These are phyloP conservation scores for Diplosphaera chodatii DNA, from an alignment of 139 green algal species.

Conservation along the genomic window DNA sequence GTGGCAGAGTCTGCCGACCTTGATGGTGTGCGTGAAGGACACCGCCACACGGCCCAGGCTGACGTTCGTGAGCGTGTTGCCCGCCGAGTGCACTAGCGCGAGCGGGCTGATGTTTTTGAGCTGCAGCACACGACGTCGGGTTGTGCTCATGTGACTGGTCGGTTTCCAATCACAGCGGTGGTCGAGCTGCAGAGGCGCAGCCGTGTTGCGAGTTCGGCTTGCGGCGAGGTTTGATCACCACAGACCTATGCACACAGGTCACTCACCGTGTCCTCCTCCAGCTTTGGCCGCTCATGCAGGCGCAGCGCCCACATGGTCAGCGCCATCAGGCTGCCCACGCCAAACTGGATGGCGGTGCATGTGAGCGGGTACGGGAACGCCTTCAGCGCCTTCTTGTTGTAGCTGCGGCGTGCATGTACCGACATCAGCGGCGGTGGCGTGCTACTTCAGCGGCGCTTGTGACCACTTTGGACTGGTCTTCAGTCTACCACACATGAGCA, in stretches of 20 bases:
- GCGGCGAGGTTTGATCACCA: not conserved
- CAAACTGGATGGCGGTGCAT: constrained; percentile 83
- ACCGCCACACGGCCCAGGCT: constrained; percentile 91
- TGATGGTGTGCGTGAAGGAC: constrained; percentile 99
- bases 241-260: not conserved
- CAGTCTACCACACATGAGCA: too few relatives aligned
- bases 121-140: constrained; percentile 15
- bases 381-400: constrained; percentile 88
- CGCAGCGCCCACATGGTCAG: constrained; percentile 62
- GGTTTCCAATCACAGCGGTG: too few relatives aligned
- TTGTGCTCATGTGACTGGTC: too few relatives aligned
- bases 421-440: not conserved
- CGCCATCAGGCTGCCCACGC: constrained; percentile 60
- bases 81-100: constrained; percentile 89
- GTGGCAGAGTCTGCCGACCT: too few relatives aligned
- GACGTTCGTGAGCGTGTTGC: constrained; percentile 97
- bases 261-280: constrained; percentile 40
- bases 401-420: constrained; percentile 61
- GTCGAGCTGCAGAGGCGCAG: too few relatives aligned
- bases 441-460: too few relatives aligned
- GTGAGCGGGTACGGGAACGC: constrained; percentile 83
- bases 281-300: constrained; percentile 57
- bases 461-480: too few relatives aligned
- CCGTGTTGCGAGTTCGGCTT: not conserved
- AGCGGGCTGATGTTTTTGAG: constrained; percentile 82